Conservation (phyloP, 805 yeast species). For the Starmerella apis region DNA sequence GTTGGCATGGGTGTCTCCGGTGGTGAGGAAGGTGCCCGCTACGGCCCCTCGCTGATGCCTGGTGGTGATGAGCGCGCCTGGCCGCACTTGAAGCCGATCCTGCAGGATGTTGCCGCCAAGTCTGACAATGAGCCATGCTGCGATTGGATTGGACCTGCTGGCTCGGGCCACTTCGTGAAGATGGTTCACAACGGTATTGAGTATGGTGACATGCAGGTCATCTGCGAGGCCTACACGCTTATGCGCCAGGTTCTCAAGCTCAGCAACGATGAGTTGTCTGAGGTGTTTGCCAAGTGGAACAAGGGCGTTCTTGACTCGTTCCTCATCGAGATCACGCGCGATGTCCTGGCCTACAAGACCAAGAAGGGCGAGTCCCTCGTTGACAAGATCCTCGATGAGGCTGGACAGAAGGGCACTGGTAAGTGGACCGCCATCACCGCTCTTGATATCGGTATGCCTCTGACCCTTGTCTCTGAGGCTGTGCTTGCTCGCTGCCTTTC, state of each 20-base stretch:
- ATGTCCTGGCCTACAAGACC: slow-evolving; percentile 81
- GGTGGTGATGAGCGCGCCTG: slow-evolving; percentile 98
- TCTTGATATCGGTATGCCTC: slow-evolving; percentile 95
- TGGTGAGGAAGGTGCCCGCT: slow-evolving; percentile 99
- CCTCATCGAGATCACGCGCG: slow-evolving; percentile 94
- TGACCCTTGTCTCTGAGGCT: slow-evolving; percentile 96
- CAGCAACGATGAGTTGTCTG: slow-evolving; percentile 83
- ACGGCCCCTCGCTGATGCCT: slow-evolving; percentile 98
- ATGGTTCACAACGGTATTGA: slow-evolving; percentile 99
- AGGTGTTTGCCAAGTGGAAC: slow-evolving; percentile 88
- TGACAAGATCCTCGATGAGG: slow-evolving; percentile 91
- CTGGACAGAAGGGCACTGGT: slow-evolving; percentile 99
- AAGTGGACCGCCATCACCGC: slow-evolving; percentile 99
- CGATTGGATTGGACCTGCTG: slow-evolving; percentile 99
- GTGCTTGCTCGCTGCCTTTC: slow-evolving; percentile 94
- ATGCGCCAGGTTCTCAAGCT: slow-evolving; percentile 90
- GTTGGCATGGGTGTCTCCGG: slow-evolving; percentile 99
- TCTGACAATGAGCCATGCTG: slow-evolving; percentile 98
- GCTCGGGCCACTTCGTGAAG: slow-evolving; percentile 97
- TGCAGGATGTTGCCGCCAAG: slow-evolving; percentile 94
- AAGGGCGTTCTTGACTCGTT: slow-evolving; percentile 94
- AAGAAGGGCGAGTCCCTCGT: slow-evolving; percentile 85
- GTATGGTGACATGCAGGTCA: slow-evolving; percentile 99
- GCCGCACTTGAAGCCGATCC: slow-evolving; percentile 95
- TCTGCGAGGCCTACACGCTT: slow-evolving; percentile 94